Evolutionary conservation across 169 alveolate species (phyloP), one percentile per base, ranked within the genome.

Genomic region (Theileria parva): DNA sequence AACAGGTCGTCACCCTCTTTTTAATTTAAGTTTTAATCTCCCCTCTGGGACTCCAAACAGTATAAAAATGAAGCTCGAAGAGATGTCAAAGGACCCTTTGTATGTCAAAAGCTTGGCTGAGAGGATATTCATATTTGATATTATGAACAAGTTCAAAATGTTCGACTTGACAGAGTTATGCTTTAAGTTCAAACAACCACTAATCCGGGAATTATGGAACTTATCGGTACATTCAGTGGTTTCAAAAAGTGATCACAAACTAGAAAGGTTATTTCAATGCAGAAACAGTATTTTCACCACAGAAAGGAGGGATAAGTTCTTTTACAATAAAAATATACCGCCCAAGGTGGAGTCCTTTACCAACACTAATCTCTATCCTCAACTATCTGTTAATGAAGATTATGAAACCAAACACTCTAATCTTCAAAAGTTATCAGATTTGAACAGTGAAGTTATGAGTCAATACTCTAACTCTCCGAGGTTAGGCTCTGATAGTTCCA

Each of bases 21-120:
- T 77, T 9, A 65, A 77, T 27, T 27, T 75, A 37, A 53, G 51
- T 67, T 78, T 66, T 19, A 66, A 75, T 30, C 23, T 83, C 23
- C 86, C 86, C 13, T 27, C 67, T 44, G 61, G 59, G 19, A 77
- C 81, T 4, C 89, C 89, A n/a, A 23, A 39, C 34, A n/a, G 39
- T 5, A 39, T 83, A 19, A 17, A 57, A 21, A 19, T 23, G 23
- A 44, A 37, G 48, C 28, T 83, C 0, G 77, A 32, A 21, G 44
- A 23, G 9, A 57, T 83, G 2, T 74, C 86, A n/a, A 30, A 83
- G 6, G 81, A 83, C 68, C 53, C 55, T n/a, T 37, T 2, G 34
- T 83, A 12, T 69, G 69, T 44, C 23, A 37, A 70, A 19, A 61
- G 17, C 44, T n/a, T 67, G 23, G 64, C 59, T 4, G 86, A 83